phyloP scores from a whole-genome alignment of 116 monocot genomes.

The Posidonia oceanica region DNA sequence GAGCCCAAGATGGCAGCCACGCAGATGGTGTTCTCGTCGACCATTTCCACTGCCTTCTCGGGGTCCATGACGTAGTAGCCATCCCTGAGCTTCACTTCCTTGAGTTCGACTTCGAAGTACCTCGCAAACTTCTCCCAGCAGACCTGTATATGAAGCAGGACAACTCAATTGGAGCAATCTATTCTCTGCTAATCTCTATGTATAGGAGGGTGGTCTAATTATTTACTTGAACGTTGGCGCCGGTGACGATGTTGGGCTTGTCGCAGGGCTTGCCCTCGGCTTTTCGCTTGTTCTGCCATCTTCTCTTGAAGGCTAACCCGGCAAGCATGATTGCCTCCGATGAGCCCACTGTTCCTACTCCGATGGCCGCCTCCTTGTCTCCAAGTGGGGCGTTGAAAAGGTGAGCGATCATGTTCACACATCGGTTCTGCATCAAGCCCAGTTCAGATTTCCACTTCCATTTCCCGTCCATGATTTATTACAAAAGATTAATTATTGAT shows the following conservation, averaged over 20 bases:
- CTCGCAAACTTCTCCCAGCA: constrained; percentile 94
- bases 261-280: constrained; percentile 45
- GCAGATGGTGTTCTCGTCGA: constrained; percentile 25
- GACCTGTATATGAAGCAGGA: constrained; percentile 26
- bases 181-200: too few relatives aligned
- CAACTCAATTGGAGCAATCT: too few relatives aligned
- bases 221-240: constrained; percentile 58
- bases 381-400: constrained; percentile 48
- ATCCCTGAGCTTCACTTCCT: constrained; percentile 78
- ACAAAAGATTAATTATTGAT: neutral
- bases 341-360: constrained; percentile 60
- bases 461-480: neutral
- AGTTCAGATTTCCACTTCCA: neutral
- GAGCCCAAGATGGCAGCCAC: constrained; percentile 22
- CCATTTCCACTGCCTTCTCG: constrained; percentile 17
- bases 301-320: constrained; percentile 60
- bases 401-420: constrained; percentile 71
- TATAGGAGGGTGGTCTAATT: neutral
- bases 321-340: constrained; percentile 77
- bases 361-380: constrained; percentile 26
- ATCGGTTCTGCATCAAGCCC: constrained; percentile 35
- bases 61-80: constrained; percentile 61
- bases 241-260: constrained; percentile 70
- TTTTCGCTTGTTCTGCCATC: constrained; percentile 54
- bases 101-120: constrained; percentile 86